Evolutionary conservation across 1,284 basidiomycete genomes (phyloP).

Genomic region (Austroboletus novae-zelandiae): DNA sequence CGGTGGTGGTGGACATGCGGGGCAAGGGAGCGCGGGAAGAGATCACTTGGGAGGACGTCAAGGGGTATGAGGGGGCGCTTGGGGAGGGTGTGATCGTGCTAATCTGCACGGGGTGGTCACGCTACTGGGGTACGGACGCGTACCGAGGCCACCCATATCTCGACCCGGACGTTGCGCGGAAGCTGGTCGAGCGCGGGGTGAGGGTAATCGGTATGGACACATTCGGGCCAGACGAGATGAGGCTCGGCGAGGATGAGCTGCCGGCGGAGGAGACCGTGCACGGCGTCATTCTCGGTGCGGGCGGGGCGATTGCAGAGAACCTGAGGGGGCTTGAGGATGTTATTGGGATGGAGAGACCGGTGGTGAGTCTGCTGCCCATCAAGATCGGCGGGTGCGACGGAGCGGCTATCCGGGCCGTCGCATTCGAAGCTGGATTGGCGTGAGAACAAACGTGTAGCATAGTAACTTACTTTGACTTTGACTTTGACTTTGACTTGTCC

Average conservation of each 20-base stretch:
- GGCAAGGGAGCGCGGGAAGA: slow-evolving; percentile 39
- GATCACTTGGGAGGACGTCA: slow-evolving; percentile 50
- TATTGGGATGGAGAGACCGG: slow-evolving; percentile 36
- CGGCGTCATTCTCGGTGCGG: slow-evolving; percentile 51
- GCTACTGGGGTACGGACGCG: slow-evolving; percentile 43
- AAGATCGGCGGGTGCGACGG: slow-evolving; percentile 60
- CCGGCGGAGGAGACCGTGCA: slow-evolving; percentile 41
- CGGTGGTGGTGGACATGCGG: slow-evolving; percentile 49
- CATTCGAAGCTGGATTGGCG: slow-evolving; percentile 32
- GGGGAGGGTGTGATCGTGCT: slow-evolving; percentile 41
- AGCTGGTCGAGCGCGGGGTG: slow-evolving; percentile 51
- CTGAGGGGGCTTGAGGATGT: slow-evolving; percentile 52
- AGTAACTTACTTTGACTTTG: too few relatives aligned
- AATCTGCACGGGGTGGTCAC: slow-evolving; percentile 61
- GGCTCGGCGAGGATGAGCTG: slow-evolving; percentile 25
- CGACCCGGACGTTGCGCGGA: slow-evolving; percentile 44
- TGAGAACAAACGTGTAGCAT: slow-evolving; percentile 11
- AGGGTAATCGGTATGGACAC: slow-evolving; percentile 57
- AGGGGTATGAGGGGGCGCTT: slow-evolving; percentile 29
- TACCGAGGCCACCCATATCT: slow-evolving; percentile 65
- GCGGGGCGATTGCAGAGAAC: slow-evolving; percentile 63
- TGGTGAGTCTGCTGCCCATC: slow-evolving; percentile 55
- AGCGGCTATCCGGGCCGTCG: slow-evolving; percentile 61
- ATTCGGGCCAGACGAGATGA: slow-evolving; percentile 57
- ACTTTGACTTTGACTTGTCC: too few relatives aligned